Base-by-base conservation (phyloP, 1,139 yeast genomes). In the Saccharomyces pastorianus region DNA sequence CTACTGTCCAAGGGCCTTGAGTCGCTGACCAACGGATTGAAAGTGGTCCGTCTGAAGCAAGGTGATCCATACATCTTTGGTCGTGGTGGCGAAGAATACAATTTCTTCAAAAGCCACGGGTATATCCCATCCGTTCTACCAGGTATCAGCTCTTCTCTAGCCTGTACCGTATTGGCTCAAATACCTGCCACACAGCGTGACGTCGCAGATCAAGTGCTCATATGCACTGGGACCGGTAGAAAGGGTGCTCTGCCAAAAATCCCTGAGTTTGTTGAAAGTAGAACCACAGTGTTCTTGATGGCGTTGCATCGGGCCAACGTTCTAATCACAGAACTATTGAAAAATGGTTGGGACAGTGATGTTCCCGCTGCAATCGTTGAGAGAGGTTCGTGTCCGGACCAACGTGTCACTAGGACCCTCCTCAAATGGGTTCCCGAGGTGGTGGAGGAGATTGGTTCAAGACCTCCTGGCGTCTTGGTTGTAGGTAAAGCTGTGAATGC, bases 11-110 rank as follows among this genome's bases (percentile, higher is more conserved):
- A 84, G 58, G 98, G 96, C 0, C 72, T 91, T 25, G 78, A 77
- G 42, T 85, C 84, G 0, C 69, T 89, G 41, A 59, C 74, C 44
- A 72, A 77, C 53, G 96, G 96, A 14, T 78, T 82, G 61, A 82
- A 81, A 57, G 97, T 93, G 1, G 95, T 93, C 3, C 77, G 99
- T 55, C 77, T 93, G 59, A 93, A 93, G 68, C 99, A 93, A 72
- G 99, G 99, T 47, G 99, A 93, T 68, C 98, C 99, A 6, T 93
- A 89, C 70, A 88, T 93, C 38, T 93, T 89, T 68, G 99, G 99
- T 4, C 82, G 99, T 60, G 99, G 99, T 44, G 97, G 96, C 38
- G 98, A 93, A 71, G 99, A 93, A 67, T 88, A 71, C 65, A 66
- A 80, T 17, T 90, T 76, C 68, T 93, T 91, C 70, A 66, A 76